Evolutionary conservation across 805 yeast species (phyloP).

Genomic region (Myxozyma melibiosi): DNA sequence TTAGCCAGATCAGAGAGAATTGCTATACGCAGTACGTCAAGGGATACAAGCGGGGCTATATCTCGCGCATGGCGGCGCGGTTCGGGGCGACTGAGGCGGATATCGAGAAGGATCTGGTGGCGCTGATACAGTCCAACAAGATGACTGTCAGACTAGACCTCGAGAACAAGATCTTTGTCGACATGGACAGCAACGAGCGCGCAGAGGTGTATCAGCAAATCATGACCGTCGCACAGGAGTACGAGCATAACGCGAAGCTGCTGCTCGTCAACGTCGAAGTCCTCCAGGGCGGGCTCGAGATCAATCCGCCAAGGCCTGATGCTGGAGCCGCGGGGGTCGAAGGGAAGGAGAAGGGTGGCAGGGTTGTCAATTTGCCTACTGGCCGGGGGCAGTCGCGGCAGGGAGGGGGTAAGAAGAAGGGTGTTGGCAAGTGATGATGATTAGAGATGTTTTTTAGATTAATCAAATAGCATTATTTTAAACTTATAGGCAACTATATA

Average conservation of each 20-base stretch:
- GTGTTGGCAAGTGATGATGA: neutral
- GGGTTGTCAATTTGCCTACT: no score
- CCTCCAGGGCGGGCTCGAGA: constrained; percentile 25
- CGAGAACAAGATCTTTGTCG: constrained; percentile 24
- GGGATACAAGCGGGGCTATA: constrained; percentile 27
- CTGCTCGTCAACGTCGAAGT: constrained; percentile 21
- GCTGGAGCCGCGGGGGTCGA: neutral
- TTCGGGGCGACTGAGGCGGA: constrained; percentile 19
- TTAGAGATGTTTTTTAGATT: no score
- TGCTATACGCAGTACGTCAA: constrained; percentile 30
- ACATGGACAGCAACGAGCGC: constrained; percentile 21
- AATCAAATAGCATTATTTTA: no score
- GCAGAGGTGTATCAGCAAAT: constrained; percentile 19
- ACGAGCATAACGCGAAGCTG: constrained; percentile 25
- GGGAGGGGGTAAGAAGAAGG: no score
- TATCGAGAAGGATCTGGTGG: constrained; percentile 16
- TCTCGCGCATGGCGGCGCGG: constrained; percentile 24
- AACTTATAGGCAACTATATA: no score
- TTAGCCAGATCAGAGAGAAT: constrained; percentile 23
- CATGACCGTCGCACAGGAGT: constrained; percentile 16
- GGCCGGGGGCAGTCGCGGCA: no score
- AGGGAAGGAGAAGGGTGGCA: no score
- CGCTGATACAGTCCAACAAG: constrained; percentile 16
- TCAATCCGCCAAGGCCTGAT: constrained; percentile 1
- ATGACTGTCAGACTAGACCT: constrained; percentile 24